Conservation (phyloP, 75 land plant genomes). For the Pinus taeda region DNA sequence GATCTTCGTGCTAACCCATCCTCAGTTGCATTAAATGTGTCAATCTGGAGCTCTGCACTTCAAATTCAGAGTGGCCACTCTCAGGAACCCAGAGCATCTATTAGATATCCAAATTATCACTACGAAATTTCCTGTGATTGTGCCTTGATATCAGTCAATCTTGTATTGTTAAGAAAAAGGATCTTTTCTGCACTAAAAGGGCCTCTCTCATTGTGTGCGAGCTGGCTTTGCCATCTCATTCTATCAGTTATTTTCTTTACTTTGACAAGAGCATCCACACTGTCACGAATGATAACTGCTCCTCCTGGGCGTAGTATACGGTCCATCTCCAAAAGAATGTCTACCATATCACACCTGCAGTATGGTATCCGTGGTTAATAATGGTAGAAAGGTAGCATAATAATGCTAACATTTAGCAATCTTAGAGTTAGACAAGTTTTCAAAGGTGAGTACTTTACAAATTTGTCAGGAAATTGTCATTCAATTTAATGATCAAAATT, state of each 20-base stretch:
- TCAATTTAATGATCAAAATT: not conserved
- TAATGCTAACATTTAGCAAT: too few relatives aligned
- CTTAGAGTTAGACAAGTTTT: slow-evolving; percentile 1
- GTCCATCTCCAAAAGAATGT: slow-evolving; percentile 76
- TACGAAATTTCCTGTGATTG: not conserved
- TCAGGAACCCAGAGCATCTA: too few relatives aligned
- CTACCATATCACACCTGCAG: slow-evolving; percentile 62
- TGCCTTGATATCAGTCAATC: not conserved
- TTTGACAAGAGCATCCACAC: slow-evolving; percentile 56
- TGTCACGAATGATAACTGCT: slow-evolving; percentile 57
- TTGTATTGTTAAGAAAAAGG: slow-evolving; percentile 31
- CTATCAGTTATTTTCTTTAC: slow-evolving; percentile 39
- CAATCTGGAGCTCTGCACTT: too few relatives aligned
- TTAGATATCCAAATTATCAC: not conserved
- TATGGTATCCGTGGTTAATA: too few relatives aligned
- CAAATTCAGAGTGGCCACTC: too few relatives aligned
- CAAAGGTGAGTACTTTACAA: not conserved
- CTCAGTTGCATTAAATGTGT: too few relatives aligned
- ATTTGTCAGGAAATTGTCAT: not conserved
- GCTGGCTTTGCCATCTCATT: slow-evolving; percentile 55
- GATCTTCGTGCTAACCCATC: too few relatives aligned
- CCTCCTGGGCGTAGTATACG: slow-evolving; percentile 71
- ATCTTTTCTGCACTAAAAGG: slow-evolving; percentile 57
- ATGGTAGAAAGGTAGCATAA: too few relatives aligned
- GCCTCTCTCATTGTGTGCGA: slow-evolving; percentile 59